Base-by-base conservation (phyloP, 2,329 filamentous ascomycete species). In the Colletotrichum sp. region DNA sequence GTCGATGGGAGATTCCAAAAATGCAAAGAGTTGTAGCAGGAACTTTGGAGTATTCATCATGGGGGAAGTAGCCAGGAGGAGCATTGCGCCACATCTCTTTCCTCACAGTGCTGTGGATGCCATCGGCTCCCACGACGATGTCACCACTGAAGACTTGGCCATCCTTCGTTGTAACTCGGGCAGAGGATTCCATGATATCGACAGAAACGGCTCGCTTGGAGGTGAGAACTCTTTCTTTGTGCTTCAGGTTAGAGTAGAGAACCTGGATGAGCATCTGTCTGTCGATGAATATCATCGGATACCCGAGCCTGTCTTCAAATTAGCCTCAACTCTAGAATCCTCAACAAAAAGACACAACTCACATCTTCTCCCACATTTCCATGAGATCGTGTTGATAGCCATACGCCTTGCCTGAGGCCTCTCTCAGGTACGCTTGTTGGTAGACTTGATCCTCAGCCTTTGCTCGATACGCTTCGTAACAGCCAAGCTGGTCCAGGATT, bases 401-500 rank as follows among this genome's bases (percentile, higher is more conserved):
- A 13, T 52, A 52, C 22, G 63, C 25, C 30, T 68, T 70, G 34
- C 78, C 64, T 52, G 12, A 8, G 44, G 25, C 72, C 76, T 64
- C 22, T 19, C 16, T 19, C 19, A 34, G 12, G n/a, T 52, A 7
- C 2, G 16, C 15, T 9, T 49, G n/a, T 32, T 69, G 11, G 80
- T 76, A 27, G 78, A 71, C 19, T 73, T 68, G 22, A 82, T 68
- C 32, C 79, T 72, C 77, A 3, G 81, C 30, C 16, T 80, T 72
- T 13, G 79, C 71, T 2, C 80, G 77, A n/a, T 85, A 74, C 1
- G 79, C 34, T 34, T 84, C 79, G 39, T 82, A 84, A 30, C 82
- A 79, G 1, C 78, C 79, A 1, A 91, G 78, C 78, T 92, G 90
- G 68, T 90, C 88, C 1, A 90, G 78, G 12, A 91, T 87, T 2